Percentiles rank a stretch among this genome's conserved stretches.
Conservation (phyloP, 225 moss, liverwort and hornwort species). For the Polytrichum formosum region DNA sequence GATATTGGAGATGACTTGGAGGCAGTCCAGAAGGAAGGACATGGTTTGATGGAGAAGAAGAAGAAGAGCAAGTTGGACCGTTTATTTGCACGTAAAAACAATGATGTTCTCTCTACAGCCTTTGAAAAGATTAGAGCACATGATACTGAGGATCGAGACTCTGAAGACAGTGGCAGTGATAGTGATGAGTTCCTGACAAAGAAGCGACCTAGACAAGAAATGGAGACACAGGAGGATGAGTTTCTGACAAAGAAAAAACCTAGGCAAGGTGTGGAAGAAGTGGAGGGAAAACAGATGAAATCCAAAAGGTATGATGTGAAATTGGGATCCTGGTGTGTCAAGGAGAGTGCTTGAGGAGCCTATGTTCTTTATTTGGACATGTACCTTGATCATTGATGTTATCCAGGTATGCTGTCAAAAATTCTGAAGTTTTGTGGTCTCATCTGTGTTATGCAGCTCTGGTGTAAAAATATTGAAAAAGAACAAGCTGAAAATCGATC, state of each 20-base stretch:
- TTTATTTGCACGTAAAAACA: conserved; percentile 77
- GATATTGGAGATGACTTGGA: conserved; percentile 17
- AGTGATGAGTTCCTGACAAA: conserved; percentile 48
- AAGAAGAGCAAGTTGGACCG: conserved; percentile 87
- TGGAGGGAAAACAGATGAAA: conserved; percentile 48
- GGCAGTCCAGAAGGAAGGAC: conserved; percentile 8
- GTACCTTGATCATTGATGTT: too few relatives aligned
- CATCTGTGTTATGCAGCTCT: conserved; percentile 49
- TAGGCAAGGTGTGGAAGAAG: conserved; percentile 41
- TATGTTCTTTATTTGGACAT: too few relatives aligned
- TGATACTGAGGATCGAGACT: conserved; percentile 20
- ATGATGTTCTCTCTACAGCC: conserved; percentile 69
- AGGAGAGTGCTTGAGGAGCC: too few relatives aligned
- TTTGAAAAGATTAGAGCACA: conserved; percentile 71
- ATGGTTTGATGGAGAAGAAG: conserved; percentile 37
- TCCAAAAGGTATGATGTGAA: conserved; percentile 35
- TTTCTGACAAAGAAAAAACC: conserved; percentile 68
- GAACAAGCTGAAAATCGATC: conserved; percentile 95
- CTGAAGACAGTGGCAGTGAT: conserved; percentile 28
- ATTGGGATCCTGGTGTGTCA: neutral
- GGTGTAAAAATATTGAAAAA: conserved; percentile 94
- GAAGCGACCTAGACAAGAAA: conserved; percentile 45
- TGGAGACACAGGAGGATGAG: conserved; percentile 46
- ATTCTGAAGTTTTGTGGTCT: neutral
- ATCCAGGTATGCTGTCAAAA: too few relatives aligned